Base-by-base conservation (phyloP, 306 rosid genomes). In the Fragaria iinumae region DNA sequence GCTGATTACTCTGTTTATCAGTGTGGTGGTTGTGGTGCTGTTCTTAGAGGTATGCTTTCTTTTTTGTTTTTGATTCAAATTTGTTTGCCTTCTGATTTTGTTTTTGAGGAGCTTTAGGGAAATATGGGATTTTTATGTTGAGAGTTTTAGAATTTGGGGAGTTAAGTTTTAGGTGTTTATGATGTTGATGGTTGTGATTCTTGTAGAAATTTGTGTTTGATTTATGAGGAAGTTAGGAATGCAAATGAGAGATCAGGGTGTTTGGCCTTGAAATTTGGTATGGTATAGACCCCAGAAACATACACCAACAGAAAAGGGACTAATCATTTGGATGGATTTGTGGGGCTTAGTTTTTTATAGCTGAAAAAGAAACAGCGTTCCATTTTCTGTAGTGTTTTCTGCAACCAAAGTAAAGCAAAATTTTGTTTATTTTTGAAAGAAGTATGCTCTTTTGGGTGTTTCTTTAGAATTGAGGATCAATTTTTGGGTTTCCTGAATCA, bases 1-100 rank as follows among this genome's bases (percentile, higher is more conserved):
- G 87, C 92, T 41, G 93, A 89, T 85, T 92, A 92, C 81, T 81
- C 99, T 79, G 89, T 91, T 52, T 96, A 92, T 74, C 91, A 87
- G 87, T 96, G 99, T 77, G 98, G 97, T 86, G 99, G 94, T 62
- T 96, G 99, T 50, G 91, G 91, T 73, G 82, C 97, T 79, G 90
- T 96, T 81, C 97, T 96, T 74, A 73, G 90, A 91, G 98, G 99
- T 92, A 81, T 29, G 64, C 25, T 62, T 6, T 69, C 81, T 76
- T 23, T 55, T 66, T 12, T 38, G 48, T 43, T 16, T 23, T 14
- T 67, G 25, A 43, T 12, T 45, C 29, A 25, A 43, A 17, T 66
- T 8, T 45, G 13, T 34, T 49, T 11, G 41, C 8, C 63, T 56
- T 44, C 39, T 29, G 50, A 16, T 2, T 23, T 21, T 41, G 36